Base-by-base conservation (phyloP, 371 early-diverging fungal species). In the Rhizopus sp. region DNA sequence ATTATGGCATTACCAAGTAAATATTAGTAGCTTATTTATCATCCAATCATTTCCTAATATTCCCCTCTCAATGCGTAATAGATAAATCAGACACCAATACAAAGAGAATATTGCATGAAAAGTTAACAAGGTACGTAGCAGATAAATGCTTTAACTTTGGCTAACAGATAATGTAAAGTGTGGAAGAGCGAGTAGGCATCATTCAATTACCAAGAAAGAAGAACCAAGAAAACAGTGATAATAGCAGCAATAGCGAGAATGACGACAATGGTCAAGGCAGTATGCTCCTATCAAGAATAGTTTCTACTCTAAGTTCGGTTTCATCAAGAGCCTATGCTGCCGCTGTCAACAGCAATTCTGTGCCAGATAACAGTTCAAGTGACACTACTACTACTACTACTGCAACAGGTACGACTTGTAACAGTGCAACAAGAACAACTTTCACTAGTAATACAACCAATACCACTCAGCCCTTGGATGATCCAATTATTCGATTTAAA, bases 1-100 rank as follows among this genome's bases (percentile, higher is more conserved):
- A 35, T 84, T 30, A 80, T 80, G 71, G 77, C 83, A 4, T 52
- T 84, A 33, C 83, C 85, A 47, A 75, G 84, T 84, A 80, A 34
- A 44, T 48, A 33, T 29, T 51, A 13, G 4, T 31, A 4, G n/a
- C 38, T 47, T 41, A 10, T 31, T 7, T 47, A 13, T 48, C 23
- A n/a, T 34, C 29, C 31, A 47, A 29, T 30, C n/a, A 10, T 9
- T 13, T 4, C n/a, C 16, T 33, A 30, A 16, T 49, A 31, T 31
- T n/a, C 30, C 1, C 3, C 4, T 6, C 31, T 53, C 12, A 13
- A 2, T 5, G 13, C 1, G n/a, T 5, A 23, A 30, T 63, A 72
- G 72, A 72, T 57, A 59, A 68, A 47, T 57, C 66, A 29, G 73
- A 76, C 50, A 49, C 47, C 12, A 58, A 46, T 41, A 75, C 70